Percentiles rank a stretch among this genome's conserved stretches.
Evolutionary conservation across 2,329 filamentous ascomycete species (phyloP).

Genomic region (Colletotrichum shisoi): DNA sequence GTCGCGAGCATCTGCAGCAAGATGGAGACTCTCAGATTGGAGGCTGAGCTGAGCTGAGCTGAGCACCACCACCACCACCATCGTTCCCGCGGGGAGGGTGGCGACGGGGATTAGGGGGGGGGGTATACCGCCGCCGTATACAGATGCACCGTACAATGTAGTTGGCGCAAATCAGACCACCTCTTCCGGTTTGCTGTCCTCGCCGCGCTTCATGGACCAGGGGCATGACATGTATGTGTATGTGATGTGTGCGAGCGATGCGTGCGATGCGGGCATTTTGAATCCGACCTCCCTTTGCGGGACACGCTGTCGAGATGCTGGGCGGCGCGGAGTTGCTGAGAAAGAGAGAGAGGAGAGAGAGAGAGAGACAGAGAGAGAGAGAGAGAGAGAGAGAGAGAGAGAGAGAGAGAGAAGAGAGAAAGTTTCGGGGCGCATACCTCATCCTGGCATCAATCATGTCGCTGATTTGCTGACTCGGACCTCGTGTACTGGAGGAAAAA

Average conservation of each 20-base stretch:
- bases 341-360: too few relatives aligned
- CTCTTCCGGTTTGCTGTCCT: background rate
- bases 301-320: background rate
- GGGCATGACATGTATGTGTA: background rate
- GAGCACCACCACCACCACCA: constrained; percentile 18
- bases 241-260: background rate
- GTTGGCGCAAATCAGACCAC: constrained; percentile 14
- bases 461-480: background rate
- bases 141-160: too few relatives aligned
- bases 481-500: background rate
- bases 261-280: background rate
- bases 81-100: background rate
- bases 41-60: constrained; percentile 7
- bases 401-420: too few relatives aligned
- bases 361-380: background rate
- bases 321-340: background rate
- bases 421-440: background rate
- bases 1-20: constrained; percentile 3
- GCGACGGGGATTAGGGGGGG: too few relatives aligned
- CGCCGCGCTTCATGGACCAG: background rate
- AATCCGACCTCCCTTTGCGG: background rate
- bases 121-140: background rate
- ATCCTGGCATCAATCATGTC: background rate
- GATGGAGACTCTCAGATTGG: constrained; percentile 17
- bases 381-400: too few relatives aligned